Conservation (phyloP, 805 yeast genomes). For the Dipodascopsis uninucleata region DNA sequence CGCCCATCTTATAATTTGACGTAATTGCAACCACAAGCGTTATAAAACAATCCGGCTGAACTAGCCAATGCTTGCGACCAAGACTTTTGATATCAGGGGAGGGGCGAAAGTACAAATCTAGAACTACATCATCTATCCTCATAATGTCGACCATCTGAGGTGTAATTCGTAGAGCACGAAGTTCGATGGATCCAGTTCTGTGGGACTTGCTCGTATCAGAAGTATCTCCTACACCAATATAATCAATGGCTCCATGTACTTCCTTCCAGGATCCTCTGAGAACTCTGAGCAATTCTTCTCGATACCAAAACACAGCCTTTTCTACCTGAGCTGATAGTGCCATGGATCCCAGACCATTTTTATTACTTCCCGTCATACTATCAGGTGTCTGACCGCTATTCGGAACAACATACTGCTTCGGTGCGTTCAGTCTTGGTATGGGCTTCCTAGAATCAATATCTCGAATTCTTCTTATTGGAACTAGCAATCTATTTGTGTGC, state of each 20-base stretch:
- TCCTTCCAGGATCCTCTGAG: slow-evolving; percentile 64
- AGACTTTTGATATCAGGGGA: slow-evolving; percentile 1
- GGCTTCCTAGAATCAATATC: slow-evolving; percentile 9
- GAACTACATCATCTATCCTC: slow-evolving; percentile 46
- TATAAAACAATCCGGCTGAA: slow-evolving; percentile 12
- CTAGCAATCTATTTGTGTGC: slow-evolving; percentile 55
- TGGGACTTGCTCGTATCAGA: slow-evolving; percentile 32
- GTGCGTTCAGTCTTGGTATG: slow-evolving; percentile 20
- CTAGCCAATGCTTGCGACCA: slow-evolving; percentile 20
- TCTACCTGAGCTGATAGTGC: slow-evolving; percentile 13
- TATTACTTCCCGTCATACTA: not conserved
- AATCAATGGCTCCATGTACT: no score
- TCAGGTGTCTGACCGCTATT: not conserved
- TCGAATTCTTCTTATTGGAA: slow-evolving; percentile 59
- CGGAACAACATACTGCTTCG: slow-evolving; percentile 20
- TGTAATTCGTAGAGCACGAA: slow-evolving; percentile 62
- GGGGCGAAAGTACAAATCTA: slow-evolving; percentile 28
- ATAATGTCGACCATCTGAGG: slow-evolving; percentile 57
- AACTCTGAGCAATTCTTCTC: slow-evolving; percentile 57
- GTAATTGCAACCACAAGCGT: slow-evolving; percentile 8
- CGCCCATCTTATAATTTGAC: not conserved
- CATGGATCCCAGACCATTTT: not conserved
- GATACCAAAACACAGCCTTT: slow-evolving; percentile 70
- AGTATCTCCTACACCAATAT: no score
- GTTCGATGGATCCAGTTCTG: slow-evolving; percentile 57